Conservation (phyloP, 306 rosid species). For the Citrullus colocynthis region DNA sequence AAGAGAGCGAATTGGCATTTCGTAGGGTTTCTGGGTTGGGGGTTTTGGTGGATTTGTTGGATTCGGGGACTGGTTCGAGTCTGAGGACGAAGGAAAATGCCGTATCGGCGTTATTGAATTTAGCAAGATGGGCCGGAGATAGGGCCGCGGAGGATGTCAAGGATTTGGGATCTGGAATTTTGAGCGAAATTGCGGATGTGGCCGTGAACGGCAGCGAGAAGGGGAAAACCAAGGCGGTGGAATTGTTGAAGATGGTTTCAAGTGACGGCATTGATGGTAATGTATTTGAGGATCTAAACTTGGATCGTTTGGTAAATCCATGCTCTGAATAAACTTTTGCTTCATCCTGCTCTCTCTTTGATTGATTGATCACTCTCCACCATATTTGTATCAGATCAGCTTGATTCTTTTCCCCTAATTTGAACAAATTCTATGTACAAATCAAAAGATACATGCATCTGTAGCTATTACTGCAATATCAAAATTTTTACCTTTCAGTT, state of each 20-base stretch:
- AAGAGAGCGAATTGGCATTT: conserved; percentile 64
- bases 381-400: background rate
- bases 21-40: conserved; percentile 35
- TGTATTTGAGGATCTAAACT: conserved; percentile 24
- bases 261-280: conserved; percentile 12
- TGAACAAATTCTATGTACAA: background rate
- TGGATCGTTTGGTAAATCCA: conserved; percentile 23
- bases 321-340: conserved; percentile 1
- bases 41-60: conserved; percentile 52
- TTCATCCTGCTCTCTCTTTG: background rate
- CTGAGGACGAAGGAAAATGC: conserved; percentile 72
- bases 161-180: conserved; percentile 27
- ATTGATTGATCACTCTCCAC: background rate
- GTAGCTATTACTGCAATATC: background rate
- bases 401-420: background rate
- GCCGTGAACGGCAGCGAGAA: conserved; percentile 35
- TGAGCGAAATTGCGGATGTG: conserved; percentile 51
- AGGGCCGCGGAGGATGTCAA: conserved; percentile 36
- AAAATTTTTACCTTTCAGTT: background rate
- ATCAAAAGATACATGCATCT: background rate
- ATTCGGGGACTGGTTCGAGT: conserved; percentile 41
- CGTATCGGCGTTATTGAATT: conserved; percentile 56
- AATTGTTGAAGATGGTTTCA: conserved; percentile 35
- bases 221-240: conserved; percentile 49
- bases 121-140: conserved; percentile 47